Conservation (phyloP, 1,284 basidiomycete species). For the Tilletiaria anomala region DNA sequence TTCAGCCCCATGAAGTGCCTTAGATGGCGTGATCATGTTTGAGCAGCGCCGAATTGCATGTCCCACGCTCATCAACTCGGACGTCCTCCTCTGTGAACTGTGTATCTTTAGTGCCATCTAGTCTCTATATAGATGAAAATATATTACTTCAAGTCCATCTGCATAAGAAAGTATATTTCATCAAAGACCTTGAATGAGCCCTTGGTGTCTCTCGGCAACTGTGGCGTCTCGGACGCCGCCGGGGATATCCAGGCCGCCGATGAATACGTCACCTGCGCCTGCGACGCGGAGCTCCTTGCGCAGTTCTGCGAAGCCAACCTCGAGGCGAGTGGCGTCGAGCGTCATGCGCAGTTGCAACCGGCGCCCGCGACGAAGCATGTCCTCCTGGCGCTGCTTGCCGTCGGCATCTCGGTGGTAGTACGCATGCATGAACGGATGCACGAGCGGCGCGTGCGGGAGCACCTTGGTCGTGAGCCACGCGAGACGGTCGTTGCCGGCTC, state of each 20-base stretch:
- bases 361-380: conserved; percentile 3
- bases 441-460: conserved; percentile 22
- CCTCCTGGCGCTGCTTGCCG: neutral
- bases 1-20: too few relatives aligned
- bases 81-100: too few relatives aligned
- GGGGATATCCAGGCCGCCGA: conserved; percentile 16
- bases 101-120: too few relatives aligned
- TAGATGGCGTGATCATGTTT: too few relatives aligned
- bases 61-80: too few relatives aligned
- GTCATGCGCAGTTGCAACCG: conserved; percentile 9
- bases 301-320: conserved; percentile 33
- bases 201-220: too few relatives aligned
- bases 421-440: conserved; percentile 26
- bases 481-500: conserved; percentile 1
- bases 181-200: too few relatives aligned
- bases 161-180: too few relatives aligned
- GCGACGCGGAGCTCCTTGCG: conserved; percentile 9
- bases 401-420: conserved; percentile 7
- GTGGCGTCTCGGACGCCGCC: too few relatives aligned
- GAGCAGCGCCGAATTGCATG: too few relatives aligned
- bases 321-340: conserved; percentile 13
- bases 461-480: conserved; percentile 29
- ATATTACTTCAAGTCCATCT: too few relatives aligned
- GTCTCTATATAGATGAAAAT: too few relatives aligned
- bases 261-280: conserved; percentile 16